Evolutionary conservation across 805 yeast species (phyloP).

Genomic region (Kodamaea fukazawae): DNA sequence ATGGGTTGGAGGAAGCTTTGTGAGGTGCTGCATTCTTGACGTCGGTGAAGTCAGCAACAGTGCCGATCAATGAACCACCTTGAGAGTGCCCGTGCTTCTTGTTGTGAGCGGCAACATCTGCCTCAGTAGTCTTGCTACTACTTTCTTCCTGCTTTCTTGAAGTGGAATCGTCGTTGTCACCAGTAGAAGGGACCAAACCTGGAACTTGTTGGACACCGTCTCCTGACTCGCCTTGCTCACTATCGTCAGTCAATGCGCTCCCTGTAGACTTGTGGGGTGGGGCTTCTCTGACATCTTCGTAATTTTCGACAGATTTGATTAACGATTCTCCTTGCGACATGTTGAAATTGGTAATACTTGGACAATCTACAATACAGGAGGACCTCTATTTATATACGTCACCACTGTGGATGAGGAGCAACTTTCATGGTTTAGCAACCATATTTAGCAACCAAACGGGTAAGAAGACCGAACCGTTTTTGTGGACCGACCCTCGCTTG

Average conservation of each 20-base stretch:
- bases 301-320: slow-evolving; percentile 15
- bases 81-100: slow-evolving; percentile 25
- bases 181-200: slow-evolving; percentile 14
- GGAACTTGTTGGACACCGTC: slow-evolving; percentile 20
- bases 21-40: slow-evolving; percentile 18
- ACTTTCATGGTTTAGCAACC: too few relatives aligned
- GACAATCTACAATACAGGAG: too few relatives aligned
- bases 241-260: neutral
- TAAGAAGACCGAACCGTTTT: too few relatives aligned
- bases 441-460: too few relatives aligned
- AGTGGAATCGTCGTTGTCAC: slow-evolving; percentile 1
- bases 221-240: neutral
- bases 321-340: slow-evolving; percentile 1
- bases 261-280: slow-evolving; percentile 11
- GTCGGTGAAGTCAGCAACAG: slow-evolving; percentile 22
- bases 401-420: too few relatives aligned
- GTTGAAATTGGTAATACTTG: too few relatives aligned
- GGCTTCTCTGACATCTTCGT: slow-evolving; percentile 16
- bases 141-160: neutral
- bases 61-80: slow-evolving; percentile 25
- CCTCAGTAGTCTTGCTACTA: slow-evolving; percentile 17
- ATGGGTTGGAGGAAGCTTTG: neutral
- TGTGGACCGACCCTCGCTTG: too few relatives aligned
- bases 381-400: too few relatives aligned
- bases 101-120: slow-evolving; percentile 25